These are phyloP conservation scores for Aspergillus sp. DNA, from an alignment of 2,329 filamentous ascomycete genomes.

Conservation along the genomic window DNA sequence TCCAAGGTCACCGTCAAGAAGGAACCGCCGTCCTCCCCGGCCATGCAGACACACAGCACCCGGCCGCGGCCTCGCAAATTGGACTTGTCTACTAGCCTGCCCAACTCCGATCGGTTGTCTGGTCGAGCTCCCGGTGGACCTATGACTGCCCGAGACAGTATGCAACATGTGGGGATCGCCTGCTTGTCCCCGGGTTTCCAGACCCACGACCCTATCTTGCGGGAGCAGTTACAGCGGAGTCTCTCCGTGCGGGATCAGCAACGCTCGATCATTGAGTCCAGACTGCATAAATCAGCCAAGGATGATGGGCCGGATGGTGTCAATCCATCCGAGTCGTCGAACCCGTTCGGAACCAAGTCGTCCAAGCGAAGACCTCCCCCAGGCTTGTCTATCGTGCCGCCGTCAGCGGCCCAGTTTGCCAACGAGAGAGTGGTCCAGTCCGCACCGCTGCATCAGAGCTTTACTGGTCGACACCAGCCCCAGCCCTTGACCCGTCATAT, in stretches of 20 bases:
- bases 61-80: slow-evolving; percentile 39
- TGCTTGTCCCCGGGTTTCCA: slow-evolving; percentile 94
- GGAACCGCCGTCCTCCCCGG: slow-evolving; percentile 76
- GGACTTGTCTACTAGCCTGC: slow-evolving; percentile 38
- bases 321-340: slow-evolving; percentile 45
- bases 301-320: slow-evolving; percentile 57
- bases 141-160: slow-evolving; percentile 71
- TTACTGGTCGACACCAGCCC: slow-evolving; percentile 78
- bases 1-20: slow-evolving; percentile 91
- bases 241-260: slow-evolving; percentile 91
- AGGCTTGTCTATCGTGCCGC: slow-evolving; percentile 88
- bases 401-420: slow-evolving; percentile 83
- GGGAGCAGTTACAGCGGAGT: slow-evolving; percentile 89
- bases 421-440: slow-evolving; percentile 95
- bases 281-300: slow-evolving; percentile 79
- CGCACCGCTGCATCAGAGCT: slow-evolving; percentile 86
- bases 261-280: slow-evolving; percentile 84
- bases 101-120: slow-evolving; percentile 42
- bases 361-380: slow-evolving; percentile 59
- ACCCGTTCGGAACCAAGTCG: slow-evolving; percentile 36
- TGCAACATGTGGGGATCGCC: slow-evolving; percentile 87
- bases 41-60: slow-evolving; percentile 56
- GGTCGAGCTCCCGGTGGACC: slow-evolving; percentile 60
- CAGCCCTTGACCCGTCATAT: slow-evolving; percentile 69
- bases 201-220: slow-evolving; percentile 93